A percentile compares a stretch with the other conserved stretches of the same genome.
Evolutionary conservation across 2,329 filamentous ascomycete species (phyloP).

Genomic region (Alternaria consortialis): DNA sequence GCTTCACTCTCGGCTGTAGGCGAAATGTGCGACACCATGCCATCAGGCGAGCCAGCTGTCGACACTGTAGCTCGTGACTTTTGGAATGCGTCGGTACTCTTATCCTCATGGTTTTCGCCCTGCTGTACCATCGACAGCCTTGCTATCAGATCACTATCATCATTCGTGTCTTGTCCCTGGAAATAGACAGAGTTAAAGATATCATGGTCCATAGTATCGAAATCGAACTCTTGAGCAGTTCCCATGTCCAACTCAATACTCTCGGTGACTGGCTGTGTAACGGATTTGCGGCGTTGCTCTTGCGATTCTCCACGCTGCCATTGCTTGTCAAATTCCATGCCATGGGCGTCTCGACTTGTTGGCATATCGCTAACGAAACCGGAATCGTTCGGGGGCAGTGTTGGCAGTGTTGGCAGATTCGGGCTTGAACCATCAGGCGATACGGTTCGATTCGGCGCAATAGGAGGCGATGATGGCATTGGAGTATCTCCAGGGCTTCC

Average conservation of each 20-base stretch:
- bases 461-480: conserved; percentile 89
- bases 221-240: conserved; percentile 11
- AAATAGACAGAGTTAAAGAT: conserved; percentile 15
- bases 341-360: conserved; percentile 71
- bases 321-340: conserved; percentile 56
- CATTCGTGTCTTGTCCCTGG: conserved; percentile 8
- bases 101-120: not conserved
- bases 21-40: conserved; percentile 24
- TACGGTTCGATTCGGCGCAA: conserved; percentile 66
- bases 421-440: conserved; percentile 81
- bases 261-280: conserved; percentile 30
- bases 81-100: conserved; percentile 12
- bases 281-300: conserved; percentile 21
- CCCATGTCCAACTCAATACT: conserved; percentile 32
- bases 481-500: conserved; percentile 67
- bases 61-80: conserved; percentile 11
- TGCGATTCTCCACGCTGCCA: conserved; percentile 33
- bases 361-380: conserved; percentile 85
- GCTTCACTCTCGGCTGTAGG: conserved; percentile 30
- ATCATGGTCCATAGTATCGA: conserved; percentile 18
- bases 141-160: conserved; percentile 5
- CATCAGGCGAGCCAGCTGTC: conserved; percentile 34
- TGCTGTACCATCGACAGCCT: conserved; percentile 10
- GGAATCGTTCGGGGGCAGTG: conserved; percentile 71
- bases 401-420: conserved; percentile 67